Evolutionary conservation across 225 moss, liverwort and hornwort genomes (phyloP), one percentile per base, ranked within the genome.

Genomic region (Pseudoscleropodium purum): DNA sequence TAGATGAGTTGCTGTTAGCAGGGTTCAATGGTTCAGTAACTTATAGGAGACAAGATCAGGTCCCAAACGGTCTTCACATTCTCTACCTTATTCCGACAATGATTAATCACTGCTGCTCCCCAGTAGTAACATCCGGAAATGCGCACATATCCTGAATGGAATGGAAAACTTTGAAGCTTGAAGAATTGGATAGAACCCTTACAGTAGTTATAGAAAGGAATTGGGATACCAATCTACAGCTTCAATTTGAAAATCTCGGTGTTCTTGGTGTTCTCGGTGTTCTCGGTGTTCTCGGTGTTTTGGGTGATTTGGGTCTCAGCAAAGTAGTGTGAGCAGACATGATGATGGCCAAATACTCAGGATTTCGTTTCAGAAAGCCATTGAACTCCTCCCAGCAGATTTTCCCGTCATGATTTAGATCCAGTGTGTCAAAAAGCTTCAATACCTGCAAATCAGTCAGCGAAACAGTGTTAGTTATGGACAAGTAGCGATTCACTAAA

Each of bases 351-450:
- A 95, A 72, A 75, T 94, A 94, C 91, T 95, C 94, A 17, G 95
- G 95, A 56, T 92, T 95, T 47, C 54, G 76, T 85, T 95, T 90
- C 90, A 95, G 77, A 83, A 91, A 95, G n/a, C 67, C 84, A 51
- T 70, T 91, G 82, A 94, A 95, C 87, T 95, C 95, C 63, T 95
- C 94, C 95, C 95, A 95, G 62, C 93, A 91, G 82, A 95, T 89
- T 72, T 91, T 92, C 45, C 88, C 94, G 57, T 95, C 92, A 47
- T 27, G 89, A 29, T 94, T 92, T 63, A 93, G 60, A 88, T 95
- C 95, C 30, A 94, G 67, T 23, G 84, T 91, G 36, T 95, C 87
- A 60, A 95, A 95, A 59, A 95, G 92, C 21, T 94, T 90, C 56
- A 88, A 64, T 27, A 95, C 92, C 94, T 95, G 93, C 93, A 91